Conservation (phyloP, 805 yeast species). For the Suhomyces pyralidae region DNA sequence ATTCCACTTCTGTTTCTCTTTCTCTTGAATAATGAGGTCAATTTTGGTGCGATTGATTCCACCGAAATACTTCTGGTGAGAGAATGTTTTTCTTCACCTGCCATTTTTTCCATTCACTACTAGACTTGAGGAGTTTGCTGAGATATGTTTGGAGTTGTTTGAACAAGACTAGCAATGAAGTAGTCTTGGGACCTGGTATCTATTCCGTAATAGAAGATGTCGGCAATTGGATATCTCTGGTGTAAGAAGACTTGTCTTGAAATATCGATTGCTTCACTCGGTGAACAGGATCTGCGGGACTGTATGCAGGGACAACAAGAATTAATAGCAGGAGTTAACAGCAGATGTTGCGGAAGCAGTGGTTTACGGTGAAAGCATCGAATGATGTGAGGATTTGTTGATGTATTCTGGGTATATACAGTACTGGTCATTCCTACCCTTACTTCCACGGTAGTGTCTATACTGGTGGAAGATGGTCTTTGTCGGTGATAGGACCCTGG, state of each 20-base stretch:
- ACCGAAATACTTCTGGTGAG: constrained; percentile 38
- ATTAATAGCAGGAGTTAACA: too few species aligned
- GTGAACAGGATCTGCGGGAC: background rate
- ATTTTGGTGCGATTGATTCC: constrained; percentile 38
- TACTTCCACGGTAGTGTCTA: too few species aligned
- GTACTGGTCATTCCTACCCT: too few species aligned
- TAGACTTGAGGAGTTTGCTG: background rate
- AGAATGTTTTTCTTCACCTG: background rate
- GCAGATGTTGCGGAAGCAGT: too few species aligned
- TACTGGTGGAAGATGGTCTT: too few species aligned
- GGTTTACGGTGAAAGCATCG: too few species aligned
- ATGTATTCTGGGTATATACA: too few species aligned
- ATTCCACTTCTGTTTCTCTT: constrained; percentile 7
- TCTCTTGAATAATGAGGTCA: constrained; percentile 30
- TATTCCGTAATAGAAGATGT: too few species aligned
- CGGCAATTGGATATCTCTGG: background rate
- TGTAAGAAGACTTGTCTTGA: background rate
- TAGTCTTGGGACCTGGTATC: background rate
- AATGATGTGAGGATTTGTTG: too few species aligned
- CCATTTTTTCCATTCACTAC: background rate
- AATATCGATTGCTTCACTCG: background rate
- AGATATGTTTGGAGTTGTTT: background rate
- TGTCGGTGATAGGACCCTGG: too few species aligned
- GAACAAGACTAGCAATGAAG: background rate
- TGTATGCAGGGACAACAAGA: too few species aligned